Evolutionary conservation across 2,329 filamentous ascomycete genomes (phyloP).

Genomic region (Diaporthe amygdali): DNA sequence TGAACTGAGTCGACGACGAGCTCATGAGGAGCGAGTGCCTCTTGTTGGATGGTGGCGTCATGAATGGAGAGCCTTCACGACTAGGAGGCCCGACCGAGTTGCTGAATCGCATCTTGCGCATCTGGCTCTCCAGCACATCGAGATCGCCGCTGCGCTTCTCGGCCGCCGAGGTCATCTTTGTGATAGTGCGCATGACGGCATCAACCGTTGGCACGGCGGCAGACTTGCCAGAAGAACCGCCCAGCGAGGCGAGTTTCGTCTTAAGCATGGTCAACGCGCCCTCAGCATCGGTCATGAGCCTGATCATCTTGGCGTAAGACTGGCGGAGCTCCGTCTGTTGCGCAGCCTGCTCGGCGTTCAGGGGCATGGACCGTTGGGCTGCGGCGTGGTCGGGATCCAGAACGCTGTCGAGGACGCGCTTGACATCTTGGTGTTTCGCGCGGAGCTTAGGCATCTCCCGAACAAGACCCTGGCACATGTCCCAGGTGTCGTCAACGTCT

Average conservation of each 20-base stretch:
- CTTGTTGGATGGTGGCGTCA: conserved; percentile 40
- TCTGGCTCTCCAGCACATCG: conserved; percentile 85
- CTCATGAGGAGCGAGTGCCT: conserved; percentile 43
- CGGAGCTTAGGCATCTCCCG: conserved; percentile 75
- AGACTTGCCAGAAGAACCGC: conserved; percentile 52
- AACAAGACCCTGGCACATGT: conserved; percentile 69
- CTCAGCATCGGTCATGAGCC: conserved; percentile 78
- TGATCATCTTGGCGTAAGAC: conserved; percentile 76
- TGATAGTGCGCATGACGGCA: conserved; percentile 87
- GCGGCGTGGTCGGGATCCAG: conserved; percentile 71
- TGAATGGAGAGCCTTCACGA: conserved; percentile 47
- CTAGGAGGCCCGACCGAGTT: conserved; percentile 34
- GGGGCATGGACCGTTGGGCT: conserved; percentile 70
- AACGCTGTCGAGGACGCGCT: conserved; percentile 73
- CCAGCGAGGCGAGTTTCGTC: conserved; percentile 72
- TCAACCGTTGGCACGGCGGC: conserved; percentile 81
- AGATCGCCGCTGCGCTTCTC: conserved; percentile 92
- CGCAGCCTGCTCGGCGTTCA: conserved; percentile 83
- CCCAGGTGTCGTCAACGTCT: conserved; percentile 71
- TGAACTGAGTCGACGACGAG: conserved; percentile 31
- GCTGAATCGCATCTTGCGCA: conserved; percentile 59
- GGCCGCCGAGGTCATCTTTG: conserved; percentile 90
- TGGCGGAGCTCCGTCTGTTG: conserved; percentile 85
- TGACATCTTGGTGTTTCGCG: conserved; percentile 78
- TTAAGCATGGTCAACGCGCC: conserved; percentile 80